These are phyloP conservation scores for Annona squamosa DNA, from an alignment of 164 flowering plant genomes.

Conservation along the genomic window DNA sequence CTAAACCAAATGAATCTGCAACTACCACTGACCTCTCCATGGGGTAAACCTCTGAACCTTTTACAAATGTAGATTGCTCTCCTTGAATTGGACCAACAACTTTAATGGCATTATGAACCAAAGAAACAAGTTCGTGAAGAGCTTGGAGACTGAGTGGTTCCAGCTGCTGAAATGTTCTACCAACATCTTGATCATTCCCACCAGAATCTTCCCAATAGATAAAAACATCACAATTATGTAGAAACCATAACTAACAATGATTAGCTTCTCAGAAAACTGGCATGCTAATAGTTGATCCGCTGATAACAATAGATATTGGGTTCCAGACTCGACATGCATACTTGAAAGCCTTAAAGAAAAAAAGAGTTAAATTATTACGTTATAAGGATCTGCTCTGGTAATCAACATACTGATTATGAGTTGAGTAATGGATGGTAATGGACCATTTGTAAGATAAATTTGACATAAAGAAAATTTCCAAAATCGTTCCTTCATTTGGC, in stretches of 20 bases:
- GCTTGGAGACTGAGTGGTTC: constrained; percentile 45
- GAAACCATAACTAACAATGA: background rate
- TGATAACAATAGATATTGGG: background rate
- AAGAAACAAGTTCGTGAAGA: constrained; percentile 70
- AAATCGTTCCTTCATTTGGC: background rate
- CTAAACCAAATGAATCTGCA: constrained; percentile 23
- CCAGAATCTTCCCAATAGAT: constrained; percentile 12
- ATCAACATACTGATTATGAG: no score
- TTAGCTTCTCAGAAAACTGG: constrained; percentile 8
- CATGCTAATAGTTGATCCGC: background rate
- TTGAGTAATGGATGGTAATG: background rate
- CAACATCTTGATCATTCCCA: constrained; percentile 23
- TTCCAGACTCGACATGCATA: no score
- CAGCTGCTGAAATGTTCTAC: constrained; percentile 33
- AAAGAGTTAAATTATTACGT: no score
- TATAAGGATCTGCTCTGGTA: no score
- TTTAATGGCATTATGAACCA: constrained; percentile 63
- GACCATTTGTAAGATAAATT: background rate
- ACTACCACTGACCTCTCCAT: constrained; percentile 19
- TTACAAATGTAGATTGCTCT: constrained; percentile 20
- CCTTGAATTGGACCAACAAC: constrained; percentile 24
- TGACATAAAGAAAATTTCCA: background rate
- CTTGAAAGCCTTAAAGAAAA: no score
- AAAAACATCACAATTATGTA: constrained; percentile 12
- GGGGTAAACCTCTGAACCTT: constrained; percentile 16